Evolutionary conservation across 108 stramenopile genomes (phyloP), one percentile per base, ranked within the genome.

Genomic region (Cyclotella atomus): DNA sequence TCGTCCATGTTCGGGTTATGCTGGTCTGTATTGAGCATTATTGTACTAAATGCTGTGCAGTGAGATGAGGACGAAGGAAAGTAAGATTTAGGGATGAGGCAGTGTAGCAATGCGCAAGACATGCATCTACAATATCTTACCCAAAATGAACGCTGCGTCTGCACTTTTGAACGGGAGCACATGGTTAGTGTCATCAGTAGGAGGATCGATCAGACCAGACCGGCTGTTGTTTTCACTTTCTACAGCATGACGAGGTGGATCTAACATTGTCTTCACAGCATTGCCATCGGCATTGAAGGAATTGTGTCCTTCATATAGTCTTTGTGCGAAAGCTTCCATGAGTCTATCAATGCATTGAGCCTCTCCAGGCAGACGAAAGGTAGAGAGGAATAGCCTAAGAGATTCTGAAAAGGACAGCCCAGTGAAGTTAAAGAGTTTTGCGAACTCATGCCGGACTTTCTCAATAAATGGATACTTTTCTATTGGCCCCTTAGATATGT

Each of bases 321-420:
- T 81, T 35, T 83, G 75, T 5, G 96, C 89, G 68, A 99, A 97
- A 8, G 92, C 90, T 61, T 98, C 97, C 97, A 99, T 97, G 47
- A 99, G 72, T 49, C 97, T 80, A 77, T 98, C 97, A 57, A 99
- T 98, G 70, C 93, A 94, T 79, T 99, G 98, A 8, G 97, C 97
- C 84, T 99, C 97, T 17, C 97, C 97, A 17, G 98, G 98, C 62
- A 99, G 68, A 43, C 96, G 86, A 59, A 99, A 99, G 54, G 82
- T 79, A 32, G 76, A 79, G 46, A 99, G 79, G 65, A 95, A 97
- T 15, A 79, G 63, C 27, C 97, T 86, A 27, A 99, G 80, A 0
- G 96, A 90, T 17, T 84, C 73, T 38, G 93, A 91, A 83, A 99
- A 97, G 23, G 65, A 69, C 46, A 87, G 38, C 8, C 76, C 68